Evolutionary conservation across 441 rosid species (phyloP), one percentile per base, ranked within the genome.

Genomic region (Populus hybrid): DNA sequence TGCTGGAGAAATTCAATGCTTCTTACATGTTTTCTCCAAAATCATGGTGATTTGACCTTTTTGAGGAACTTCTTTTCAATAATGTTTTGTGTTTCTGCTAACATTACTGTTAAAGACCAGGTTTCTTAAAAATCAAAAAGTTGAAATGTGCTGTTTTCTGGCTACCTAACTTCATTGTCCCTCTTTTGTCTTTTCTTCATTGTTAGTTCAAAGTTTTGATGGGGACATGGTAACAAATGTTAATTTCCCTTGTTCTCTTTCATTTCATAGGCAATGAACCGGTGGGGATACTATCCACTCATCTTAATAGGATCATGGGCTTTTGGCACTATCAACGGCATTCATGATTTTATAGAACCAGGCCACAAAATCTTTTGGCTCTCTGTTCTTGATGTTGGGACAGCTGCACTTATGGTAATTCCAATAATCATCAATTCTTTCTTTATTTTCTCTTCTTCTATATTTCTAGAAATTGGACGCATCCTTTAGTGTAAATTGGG

Each of bases 251-350:
- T 69, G 24, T 24, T 63, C 66, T 67, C 59, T 68, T 28, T n/a
- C 64, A 61, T 79, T 73, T 80, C 64, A 10, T 61, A 95, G 99
- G 97, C 96, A 80, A 80, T 95, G 89, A 93, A 91, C 74, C 85
- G 96, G 32, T 95, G 98, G 99, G 99, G 99, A 70, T 95, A 95
- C 89, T 95, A 95, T 85, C 99, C 99, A 1, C 94, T 95, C 78
- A 95, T 95, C 80, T 81, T 95, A 63, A 95, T 95, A 85, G 99
- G 98, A 83, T 93, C 99, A 23, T 93, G 98, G 98, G 88, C 94
- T n/a, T 93, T 95, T 42, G 91, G 99, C 79, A 95, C 99, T 34
- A 89, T 95, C 81, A 95, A 95, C 81, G 90, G 89, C 57, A 87
- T 93, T 73, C 98, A 93, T 79, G 97, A 90, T 84, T 89, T 95